Base-by-base conservation (phyloP, 225 moss, liverwort and hornwort genomes). In the Climacium dendroides region DNA sequence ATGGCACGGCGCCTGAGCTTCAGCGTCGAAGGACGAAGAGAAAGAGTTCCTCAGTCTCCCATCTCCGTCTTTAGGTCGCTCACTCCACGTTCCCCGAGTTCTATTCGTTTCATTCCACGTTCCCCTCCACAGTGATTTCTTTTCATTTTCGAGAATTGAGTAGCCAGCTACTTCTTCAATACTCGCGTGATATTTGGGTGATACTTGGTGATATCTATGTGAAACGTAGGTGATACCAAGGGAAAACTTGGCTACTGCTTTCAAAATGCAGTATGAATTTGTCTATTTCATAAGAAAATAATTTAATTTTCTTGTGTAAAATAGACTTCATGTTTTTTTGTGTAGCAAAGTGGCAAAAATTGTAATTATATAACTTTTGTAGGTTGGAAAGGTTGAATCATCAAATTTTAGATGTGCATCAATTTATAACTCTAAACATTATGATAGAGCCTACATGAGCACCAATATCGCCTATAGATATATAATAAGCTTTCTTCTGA, bases 271-370 rank as follows among this genome's bases (percentile, higher is more conserved):
- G 1, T 9, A 45, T 28, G 4, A 47, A 29, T 47, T 0, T 29
- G 0, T 11, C 7, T 30, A 28, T 19, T 9, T 30, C 0, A 0
- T 73, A 18, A 47, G 7, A 11, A 73, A 29, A 47, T 18, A 18
- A 17, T 0, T 72, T 73, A 19, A 48, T 74, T 47, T 47, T 29
- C 0, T 0, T 48, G 1, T 74, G 32, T 0, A 48, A 32, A 32
- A 19, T 32, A 74, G 19, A 1, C 7, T 48, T 74, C 0, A 0
- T 32, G 1, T 74, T 11, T 73, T 19, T 2, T n/a, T 28, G 0
- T 17, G 0, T 10, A 45, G 2, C 0, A 45, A 72, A 17, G 17
- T 72, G 5, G 3, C 2, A 71, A 43, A 16, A 16, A 9, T 29
- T 45, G 2, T 45, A 45, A 29, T 16, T 29, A 29, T 10, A 47